phyloP scores from a whole-genome alignment of 2,329 filamentous ascomycete species.

The Diaporthe ampelina region DNA sequence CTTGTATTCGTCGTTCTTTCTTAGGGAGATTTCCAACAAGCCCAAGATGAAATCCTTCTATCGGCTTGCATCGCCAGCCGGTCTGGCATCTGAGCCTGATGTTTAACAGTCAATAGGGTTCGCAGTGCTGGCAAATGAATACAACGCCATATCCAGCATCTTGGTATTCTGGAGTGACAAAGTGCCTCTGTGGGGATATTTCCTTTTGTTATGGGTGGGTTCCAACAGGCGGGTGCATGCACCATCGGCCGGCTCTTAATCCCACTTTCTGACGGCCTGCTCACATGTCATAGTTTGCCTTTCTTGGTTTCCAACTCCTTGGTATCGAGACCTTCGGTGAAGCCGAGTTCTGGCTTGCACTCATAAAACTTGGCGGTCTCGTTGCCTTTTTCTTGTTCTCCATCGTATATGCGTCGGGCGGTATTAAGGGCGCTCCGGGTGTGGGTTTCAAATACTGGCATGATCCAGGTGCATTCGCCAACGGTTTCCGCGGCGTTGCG shows the following conservation, averaged over 20 bases:
- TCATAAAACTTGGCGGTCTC: conserved; percentile 78
- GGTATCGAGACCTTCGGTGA: conserved; percentile 83
- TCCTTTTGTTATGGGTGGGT: conserved; percentile 78
- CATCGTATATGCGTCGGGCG: conserved; percentile 78
- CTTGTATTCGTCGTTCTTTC: neutral
- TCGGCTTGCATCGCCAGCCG: too few species aligned
- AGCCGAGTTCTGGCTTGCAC: conserved; percentile 83
- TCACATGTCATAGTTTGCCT: conserved; percentile 56
- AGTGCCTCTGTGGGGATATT: conserved; percentile 76
- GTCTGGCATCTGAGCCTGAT: neutral
- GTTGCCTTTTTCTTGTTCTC: conserved; percentile 81
- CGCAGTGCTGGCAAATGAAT: conserved; percentile 77
- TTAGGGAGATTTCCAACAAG: neutral
- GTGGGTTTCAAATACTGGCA: conserved; percentile 81
- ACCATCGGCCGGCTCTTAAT: neutral
- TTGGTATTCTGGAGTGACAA: conserved; percentile 75
- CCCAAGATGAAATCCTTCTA: too few species aligned
- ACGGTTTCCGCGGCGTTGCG: conserved; percentile 76
- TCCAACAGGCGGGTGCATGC: neutral
- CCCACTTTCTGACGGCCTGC: conserved; percentile 37
- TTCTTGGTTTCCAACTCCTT: conserved; percentile 77
- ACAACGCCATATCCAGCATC: conserved; percentile 77
- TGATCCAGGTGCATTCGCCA: conserved; percentile 76
- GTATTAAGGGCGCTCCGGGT: conserved; percentile 71
- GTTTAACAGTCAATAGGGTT: conserved; percentile 47